Percentiles rank a stretch among this genome's conserved stretches.
These are phyloP conservation scores for Leucoagaricus sp. DNA, from an alignment of 1,284 basidiomycete genomes.

Conservation along the genomic window DNA sequence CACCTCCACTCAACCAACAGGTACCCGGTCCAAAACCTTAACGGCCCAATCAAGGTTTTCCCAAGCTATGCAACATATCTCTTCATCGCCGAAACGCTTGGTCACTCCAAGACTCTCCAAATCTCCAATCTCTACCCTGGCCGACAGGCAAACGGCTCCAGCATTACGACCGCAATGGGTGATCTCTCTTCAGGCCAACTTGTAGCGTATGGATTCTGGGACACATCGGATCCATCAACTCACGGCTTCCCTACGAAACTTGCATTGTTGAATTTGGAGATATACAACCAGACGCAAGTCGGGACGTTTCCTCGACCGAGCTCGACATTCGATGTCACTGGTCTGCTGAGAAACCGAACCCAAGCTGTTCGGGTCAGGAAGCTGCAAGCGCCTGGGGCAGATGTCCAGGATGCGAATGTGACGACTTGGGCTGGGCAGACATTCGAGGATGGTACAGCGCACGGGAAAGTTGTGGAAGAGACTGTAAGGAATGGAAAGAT, in stretches of 20 bases:
- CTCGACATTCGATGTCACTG: constrained; percentile 44
- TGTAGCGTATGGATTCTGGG: constrained; percentile 53
- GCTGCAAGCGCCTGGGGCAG: constrained; percentile 47
- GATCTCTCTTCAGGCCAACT: constrained; percentile 48
- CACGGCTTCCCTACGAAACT: constrained; percentile 41
- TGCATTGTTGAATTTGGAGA: constrained; percentile 47
- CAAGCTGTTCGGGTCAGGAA: constrained; percentile 35
- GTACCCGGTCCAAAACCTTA: constrained; percentile 48
- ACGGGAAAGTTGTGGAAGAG: constrained; percentile 40
- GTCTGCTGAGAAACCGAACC: constrained; percentile 30
- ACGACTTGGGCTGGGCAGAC: constrained; percentile 53
- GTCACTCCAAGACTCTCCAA: constrained; percentile 39
- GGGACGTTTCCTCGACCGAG: constrained; percentile 32
- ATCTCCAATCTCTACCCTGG: constrained; percentile 52
- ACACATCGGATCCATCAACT: constrained; percentile 25
- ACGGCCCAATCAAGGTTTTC: constrained; percentile 51
- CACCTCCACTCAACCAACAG: constrained; percentile 24
- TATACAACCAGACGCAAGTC: constrained; percentile 46
- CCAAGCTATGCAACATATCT: constrained; percentile 51
- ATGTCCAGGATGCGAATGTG: constrained; percentile 41
- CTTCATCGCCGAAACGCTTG: constrained; percentile 50
- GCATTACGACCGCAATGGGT: constrained; percentile 48
- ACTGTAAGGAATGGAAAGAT: constrained; percentile 34
- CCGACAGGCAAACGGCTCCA: constrained; percentile 49
- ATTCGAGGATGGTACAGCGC: constrained; percentile 40